These are phyloP conservation scores for Nakazawaea molendinolei DNA, from an alignment of 805 yeast species.

Conservation along the genomic window DNA sequence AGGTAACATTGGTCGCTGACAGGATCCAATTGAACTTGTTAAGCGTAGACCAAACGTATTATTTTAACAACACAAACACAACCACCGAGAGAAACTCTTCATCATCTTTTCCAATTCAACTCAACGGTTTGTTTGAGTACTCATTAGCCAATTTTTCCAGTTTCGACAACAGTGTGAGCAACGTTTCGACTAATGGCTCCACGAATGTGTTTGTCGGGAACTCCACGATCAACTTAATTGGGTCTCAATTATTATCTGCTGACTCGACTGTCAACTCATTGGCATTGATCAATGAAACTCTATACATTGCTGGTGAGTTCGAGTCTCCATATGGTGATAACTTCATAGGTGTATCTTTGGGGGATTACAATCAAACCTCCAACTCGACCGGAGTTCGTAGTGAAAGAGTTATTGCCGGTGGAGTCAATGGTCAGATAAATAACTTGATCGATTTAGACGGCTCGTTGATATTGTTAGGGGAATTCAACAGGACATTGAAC, in stretches of 20 bases:
- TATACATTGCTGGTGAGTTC: constrained; percentile 47
- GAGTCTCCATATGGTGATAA: constrained; percentile 29
- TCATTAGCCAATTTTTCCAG: constrained; percentile 58
- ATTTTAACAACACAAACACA: constrained; percentile 21
- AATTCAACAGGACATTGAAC: constrained; percentile 31
- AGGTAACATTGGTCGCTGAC: constrained; percentile 64
- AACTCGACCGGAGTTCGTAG: constrained; percentile 10
- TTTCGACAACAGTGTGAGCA: constrained; percentile 18
- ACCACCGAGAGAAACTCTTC: constrained; percentile 17
- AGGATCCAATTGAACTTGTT: constrained; percentile 46
- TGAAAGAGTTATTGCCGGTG: constrained; percentile 23
- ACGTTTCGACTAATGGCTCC: constrained; percentile 9
- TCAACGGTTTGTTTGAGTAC: constrained; percentile 84
- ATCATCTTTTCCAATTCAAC: constrained; percentile 21
- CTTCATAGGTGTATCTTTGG: constrained; percentile 27
- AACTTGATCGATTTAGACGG: constrained; percentile 23
- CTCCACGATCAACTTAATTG: constrained; percentile 36
- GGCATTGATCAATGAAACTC: constrained; percentile 23
- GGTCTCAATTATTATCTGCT: constrained; percentile 28
- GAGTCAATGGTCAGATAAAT: constrained; percentile 33
- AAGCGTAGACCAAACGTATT: constrained; percentile 34
- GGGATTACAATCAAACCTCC: constrained; percentile 15
- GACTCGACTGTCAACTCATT: constrained; percentile 34
- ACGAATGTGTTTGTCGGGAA: constrained; percentile 32
- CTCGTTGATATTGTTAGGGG: constrained; percentile 40